Conservation (phyloP, 2,329 filamentous ascomycete genomes). For the Beauveria asiatica region DNA sequence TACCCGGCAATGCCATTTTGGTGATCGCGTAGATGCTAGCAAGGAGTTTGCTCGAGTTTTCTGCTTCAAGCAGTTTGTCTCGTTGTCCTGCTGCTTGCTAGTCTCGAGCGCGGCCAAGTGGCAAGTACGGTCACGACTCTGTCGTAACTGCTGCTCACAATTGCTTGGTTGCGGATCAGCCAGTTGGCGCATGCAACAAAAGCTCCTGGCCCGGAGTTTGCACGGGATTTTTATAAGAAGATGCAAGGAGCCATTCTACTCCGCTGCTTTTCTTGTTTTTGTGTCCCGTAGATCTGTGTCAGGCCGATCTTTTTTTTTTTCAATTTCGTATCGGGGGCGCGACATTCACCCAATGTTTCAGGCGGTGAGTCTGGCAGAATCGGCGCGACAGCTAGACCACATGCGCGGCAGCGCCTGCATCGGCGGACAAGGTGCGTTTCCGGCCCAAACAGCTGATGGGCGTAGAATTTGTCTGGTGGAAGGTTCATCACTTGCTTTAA, state of each 20-base stretch:
- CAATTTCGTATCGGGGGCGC: background rate
- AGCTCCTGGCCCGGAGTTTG: background rate
- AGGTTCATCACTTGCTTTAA: no score
- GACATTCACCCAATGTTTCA: constrained; percentile 14
- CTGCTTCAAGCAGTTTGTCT: background rate
- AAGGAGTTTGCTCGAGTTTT: background rate
- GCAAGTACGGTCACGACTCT: background rate
- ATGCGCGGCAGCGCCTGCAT: no score
- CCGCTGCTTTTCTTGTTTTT: background rate
- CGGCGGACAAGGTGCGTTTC: background rate
- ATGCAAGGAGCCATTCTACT: background rate
- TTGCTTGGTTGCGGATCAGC: background rate
- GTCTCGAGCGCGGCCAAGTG: background rate
- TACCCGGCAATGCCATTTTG: constrained; percentile 18
- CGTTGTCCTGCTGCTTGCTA: background rate
- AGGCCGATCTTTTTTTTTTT: background rate
- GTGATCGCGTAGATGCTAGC: constrained; percentile 2
- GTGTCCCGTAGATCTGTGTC: background rate
- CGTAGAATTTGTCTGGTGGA: no score
- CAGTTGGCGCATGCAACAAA: background rate
- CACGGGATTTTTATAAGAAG: background rate
- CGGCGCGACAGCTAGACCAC: background rate
- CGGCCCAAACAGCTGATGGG: no score
- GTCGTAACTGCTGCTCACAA: background rate
- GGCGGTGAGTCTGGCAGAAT: constrained; percentile 25